Conservation (phyloP, 371 early-diverging fungal genomes). For the Umbelopsis sp. region DNA sequence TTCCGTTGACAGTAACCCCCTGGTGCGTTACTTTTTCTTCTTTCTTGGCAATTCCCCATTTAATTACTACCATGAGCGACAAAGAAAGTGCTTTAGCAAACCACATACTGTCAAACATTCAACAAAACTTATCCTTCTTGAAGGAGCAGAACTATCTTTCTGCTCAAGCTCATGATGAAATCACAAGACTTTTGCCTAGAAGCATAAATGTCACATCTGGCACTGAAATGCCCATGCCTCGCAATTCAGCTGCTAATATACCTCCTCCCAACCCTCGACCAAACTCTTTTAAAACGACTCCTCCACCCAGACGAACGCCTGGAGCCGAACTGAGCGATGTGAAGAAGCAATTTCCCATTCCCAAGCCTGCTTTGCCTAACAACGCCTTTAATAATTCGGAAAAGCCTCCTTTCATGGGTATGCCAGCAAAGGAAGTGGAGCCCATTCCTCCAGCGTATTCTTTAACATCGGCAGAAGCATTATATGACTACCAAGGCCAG, state of each 20-base stretch:
- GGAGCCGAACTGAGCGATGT: constrained; percentile 11
- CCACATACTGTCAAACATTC: constrained; percentile 46
- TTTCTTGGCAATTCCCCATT: neutral
- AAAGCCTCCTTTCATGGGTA: neutral
- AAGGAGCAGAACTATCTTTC: constrained; percentile 44
- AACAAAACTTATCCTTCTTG: constrained; percentile 43
- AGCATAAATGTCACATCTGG: constrained; percentile 19
- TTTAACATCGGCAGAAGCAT: constrained; percentile 43
- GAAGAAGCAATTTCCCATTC: constrained; percentile 22
- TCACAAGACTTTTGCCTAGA: constrained; percentile 37
- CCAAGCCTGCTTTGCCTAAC: neutral
- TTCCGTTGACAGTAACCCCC: neutral
- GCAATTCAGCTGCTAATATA: constrained; percentile 33
- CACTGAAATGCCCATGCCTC: constrained; percentile 44
- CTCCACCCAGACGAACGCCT: constrained; percentile 38
- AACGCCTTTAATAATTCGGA: neutral
- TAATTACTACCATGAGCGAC: constrained; percentile 24
- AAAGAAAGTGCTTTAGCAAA: constrained; percentile 35
- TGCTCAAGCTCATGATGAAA: constrained; percentile 39
- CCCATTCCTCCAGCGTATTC: constrained; percentile 38
- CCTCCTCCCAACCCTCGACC: constrained; percentile 32
- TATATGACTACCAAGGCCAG: constrained; percentile 52
- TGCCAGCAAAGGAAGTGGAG: constrained; percentile 25
- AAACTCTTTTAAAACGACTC: constrained; percentile 32
- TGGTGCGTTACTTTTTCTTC: neutral